A percentile compares a stretch with the other conserved stretches of the same genome.
These are phyloP conservation scores for Mucor irregularis DNA, from an alignment of 371 early-diverging fungal genomes.

Conservation along the genomic window DNA sequence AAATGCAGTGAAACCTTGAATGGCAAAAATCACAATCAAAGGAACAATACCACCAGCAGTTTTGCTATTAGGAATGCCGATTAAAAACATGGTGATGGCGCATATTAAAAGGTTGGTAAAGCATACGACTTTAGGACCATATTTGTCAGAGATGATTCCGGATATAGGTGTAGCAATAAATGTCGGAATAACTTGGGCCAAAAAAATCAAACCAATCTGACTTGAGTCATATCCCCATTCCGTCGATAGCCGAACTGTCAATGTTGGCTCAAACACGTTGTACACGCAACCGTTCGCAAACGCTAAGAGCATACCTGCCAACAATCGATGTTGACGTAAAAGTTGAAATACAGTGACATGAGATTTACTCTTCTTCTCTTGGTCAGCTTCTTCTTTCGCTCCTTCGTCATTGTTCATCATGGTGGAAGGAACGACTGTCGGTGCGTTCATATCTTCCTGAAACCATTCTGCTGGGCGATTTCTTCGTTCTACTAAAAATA, in stretches of 20 bases:
- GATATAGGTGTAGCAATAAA: conserved; percentile 45
- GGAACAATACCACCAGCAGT: conserved; percentile 40
- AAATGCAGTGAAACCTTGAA: conserved; percentile 45
- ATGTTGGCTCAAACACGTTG: conserved; percentile 42
- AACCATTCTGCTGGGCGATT: conserved; percentile 21
- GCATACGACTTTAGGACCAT: conserved; percentile 40
- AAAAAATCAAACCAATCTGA: conserved; percentile 52
- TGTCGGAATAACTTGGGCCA: conserved; percentile 49
- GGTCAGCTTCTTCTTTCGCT: background rate
- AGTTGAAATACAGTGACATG: conserved; percentile 16
- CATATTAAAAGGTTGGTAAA: conserved; percentile 27
- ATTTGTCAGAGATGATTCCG: conserved; percentile 47
- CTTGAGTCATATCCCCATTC: conserved; percentile 48
- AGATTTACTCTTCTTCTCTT: background rate
- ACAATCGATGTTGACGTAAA: conserved; percentile 15
- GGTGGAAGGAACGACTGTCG: background rate
- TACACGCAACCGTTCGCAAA: conserved; percentile 22
- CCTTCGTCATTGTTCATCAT: too few species aligned
- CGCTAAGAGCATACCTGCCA: conserved; percentile 19
- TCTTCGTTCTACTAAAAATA: conserved; percentile 44
- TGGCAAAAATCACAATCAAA: conserved; percentile 35
- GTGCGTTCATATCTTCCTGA: background rate
- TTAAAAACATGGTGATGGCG: conserved; percentile 32
- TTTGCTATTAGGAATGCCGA: conserved; percentile 32
- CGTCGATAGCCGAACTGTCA: conserved; percentile 39